These are phyloP conservation scores for Colletotrichum tamarilloi DNA, from an alignment of 2,329 filamentous ascomycete species.

Conservation along the genomic window DNA sequence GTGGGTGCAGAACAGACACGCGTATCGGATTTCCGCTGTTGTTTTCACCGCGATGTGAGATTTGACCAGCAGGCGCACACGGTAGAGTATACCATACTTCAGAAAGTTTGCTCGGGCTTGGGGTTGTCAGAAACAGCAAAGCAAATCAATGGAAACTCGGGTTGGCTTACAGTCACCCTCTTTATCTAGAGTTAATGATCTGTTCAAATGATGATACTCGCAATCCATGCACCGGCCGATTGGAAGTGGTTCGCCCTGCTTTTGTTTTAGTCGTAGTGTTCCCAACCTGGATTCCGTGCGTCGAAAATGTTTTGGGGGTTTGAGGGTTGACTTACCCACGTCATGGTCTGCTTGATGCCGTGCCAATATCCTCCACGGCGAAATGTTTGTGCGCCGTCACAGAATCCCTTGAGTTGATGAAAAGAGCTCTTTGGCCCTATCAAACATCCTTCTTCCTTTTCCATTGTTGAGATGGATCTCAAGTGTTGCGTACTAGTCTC, in stretches of 20 bases:
- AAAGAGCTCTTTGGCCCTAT: slow-evolving; percentile 50
- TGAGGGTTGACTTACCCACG: slow-evolving; percentile 32
- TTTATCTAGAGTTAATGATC: slow-evolving; percentile 46
- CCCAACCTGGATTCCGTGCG: not conserved
- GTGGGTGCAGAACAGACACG: slow-evolving; percentile 53
- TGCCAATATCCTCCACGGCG: slow-evolving; percentile 47
- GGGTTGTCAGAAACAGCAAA: not conserved
- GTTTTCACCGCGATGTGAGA: slow-evolving; percentile 49
- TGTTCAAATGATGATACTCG: slow-evolving; percentile 41
- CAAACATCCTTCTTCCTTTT: slow-evolving; percentile 18
- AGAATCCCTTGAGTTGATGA: slow-evolving; percentile 49
- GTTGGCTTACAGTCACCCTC: slow-evolving; percentile 41
- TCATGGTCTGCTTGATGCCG: slow-evolving; percentile 46
- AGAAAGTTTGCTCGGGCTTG: slow-evolving; percentile 48
- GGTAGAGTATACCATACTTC: slow-evolving; percentile 49
- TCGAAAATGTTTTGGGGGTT: not conserved
- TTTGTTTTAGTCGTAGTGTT: not conserved
- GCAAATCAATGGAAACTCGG: not conserved
- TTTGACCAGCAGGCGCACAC: slow-evolving; percentile 55
- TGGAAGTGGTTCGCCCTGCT: slow-evolving; percentile 37
- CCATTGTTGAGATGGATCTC: not conserved
- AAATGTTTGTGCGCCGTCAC: slow-evolving; percentile 51
- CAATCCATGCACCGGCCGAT: slow-evolving; percentile 41
- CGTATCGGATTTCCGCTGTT: slow-evolving; percentile 50
- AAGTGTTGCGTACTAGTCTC: not conserved